Percentiles rank a stretch among this genome's conserved stretches.
Conservation (phyloP, 768 basidiomycete species). For the Neoboletus brunneissimus region DNA sequence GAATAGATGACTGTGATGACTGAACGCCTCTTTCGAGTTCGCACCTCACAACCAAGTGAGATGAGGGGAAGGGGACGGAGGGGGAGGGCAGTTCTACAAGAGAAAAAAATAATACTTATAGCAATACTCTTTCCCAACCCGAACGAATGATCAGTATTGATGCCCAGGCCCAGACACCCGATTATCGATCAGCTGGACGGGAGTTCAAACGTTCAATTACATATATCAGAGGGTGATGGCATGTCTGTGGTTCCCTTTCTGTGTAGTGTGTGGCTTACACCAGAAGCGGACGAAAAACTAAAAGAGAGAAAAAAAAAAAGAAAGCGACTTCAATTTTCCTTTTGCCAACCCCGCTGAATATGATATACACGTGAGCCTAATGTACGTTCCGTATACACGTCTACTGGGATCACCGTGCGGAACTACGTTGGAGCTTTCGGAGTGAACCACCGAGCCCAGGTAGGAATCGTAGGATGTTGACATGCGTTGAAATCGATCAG, state of each 20-base stretch:
- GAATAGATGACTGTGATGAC: too few relatives aligned
- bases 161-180: too few relatives aligned
- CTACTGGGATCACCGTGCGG: background rate
- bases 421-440: background rate
- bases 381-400: background rate
- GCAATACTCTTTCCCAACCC: too few relatives aligned
- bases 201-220: too few relatives aligned
- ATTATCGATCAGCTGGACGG: background rate
- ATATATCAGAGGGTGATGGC: too few relatives aligned
- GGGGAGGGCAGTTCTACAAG: too few relatives aligned
- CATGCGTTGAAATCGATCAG: background rate
- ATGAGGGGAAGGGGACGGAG: too few relatives aligned
- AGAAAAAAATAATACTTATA: too few relatives aligned
- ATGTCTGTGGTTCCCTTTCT: background rate
- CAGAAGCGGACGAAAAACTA: background rate
- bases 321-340: background rate
- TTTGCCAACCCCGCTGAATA: background rate
- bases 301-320: background rate
- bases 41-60: too few relatives aligned
- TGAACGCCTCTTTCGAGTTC: too few relatives aligned
- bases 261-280: background rate
- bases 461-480: background rate
- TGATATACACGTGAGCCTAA: background rate
- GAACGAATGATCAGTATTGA: too few relatives aligned
- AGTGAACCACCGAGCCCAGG: background rate